Conservation (phyloP, 1,284 basidiomycete genomes). For the Sporisorium reilianum region DNA sequence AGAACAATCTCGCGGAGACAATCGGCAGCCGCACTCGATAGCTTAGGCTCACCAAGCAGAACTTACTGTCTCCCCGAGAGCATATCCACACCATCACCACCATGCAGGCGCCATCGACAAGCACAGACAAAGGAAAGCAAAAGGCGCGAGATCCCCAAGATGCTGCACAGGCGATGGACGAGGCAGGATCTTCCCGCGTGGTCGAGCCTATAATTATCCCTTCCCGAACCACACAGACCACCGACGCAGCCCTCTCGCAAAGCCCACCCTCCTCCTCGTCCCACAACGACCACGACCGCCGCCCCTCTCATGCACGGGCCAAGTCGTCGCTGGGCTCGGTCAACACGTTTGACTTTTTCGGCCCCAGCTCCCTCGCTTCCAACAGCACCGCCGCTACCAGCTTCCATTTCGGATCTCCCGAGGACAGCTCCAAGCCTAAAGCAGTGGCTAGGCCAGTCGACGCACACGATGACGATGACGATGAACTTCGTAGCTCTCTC, state of each 20-base stretch:
- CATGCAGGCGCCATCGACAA: constrained; percentile 7
- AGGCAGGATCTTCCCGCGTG: constrained; percentile 9
- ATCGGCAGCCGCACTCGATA: background rate
- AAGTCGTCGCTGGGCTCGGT: constrained; percentile 41
- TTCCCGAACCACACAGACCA: background rate
- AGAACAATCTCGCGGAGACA: background rate
- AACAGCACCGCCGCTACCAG: constrained; percentile 44
- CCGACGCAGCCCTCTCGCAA: background rate
- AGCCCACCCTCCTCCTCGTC: constrained; percentile 1
- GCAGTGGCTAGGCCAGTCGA: background rate
- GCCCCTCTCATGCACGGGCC: constrained; percentile 34
- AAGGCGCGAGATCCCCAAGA: constrained; percentile 15
- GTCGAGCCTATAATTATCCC: constrained; percentile 24
- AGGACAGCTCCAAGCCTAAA: constrained; percentile 20
- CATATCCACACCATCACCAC: background rate
- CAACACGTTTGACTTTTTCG: constrained; percentile 47
- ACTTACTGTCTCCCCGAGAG: background rate
- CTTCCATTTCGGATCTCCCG: constrained; percentile 40
- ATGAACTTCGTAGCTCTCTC: constrained; percentile 8
- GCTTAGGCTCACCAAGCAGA: background rate
- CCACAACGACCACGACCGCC: constrained; percentile 5
- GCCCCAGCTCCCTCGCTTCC: constrained; percentile 46
- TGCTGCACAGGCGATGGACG: background rate
- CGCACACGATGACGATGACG: background rate
- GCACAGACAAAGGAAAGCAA: constrained; percentile 33